These are phyloP conservation scores for Venturia effusa DNA, from an alignment of 2,329 filamentous ascomycete species.

Conservation along the genomic window DNA sequence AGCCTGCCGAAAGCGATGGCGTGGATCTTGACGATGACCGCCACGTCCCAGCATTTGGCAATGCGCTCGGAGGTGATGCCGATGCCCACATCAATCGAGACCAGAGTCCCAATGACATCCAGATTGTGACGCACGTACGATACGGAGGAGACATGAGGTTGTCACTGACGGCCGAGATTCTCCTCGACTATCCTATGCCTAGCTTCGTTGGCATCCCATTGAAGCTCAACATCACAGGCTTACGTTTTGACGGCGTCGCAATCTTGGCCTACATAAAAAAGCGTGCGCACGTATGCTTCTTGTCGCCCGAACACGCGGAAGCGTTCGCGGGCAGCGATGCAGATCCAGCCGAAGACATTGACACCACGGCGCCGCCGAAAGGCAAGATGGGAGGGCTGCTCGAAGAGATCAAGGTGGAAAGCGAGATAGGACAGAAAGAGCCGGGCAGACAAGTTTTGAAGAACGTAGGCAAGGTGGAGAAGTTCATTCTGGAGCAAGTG, in stretches of 20 bases:
- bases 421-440: conserved; percentile 89
- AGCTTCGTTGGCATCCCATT: conserved; percentile 94
- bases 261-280: conserved; percentile 85
- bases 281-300: conserved; percentile 84
- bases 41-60: background rate
- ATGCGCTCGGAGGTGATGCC: background rate
- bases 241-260: conserved; percentile 91
- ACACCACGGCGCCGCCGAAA: conserved; percentile 16
- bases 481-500: conserved; percentile 93
- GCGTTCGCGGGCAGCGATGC: conserved; percentile 43
- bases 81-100: conserved; percentile 44
- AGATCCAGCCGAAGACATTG: conserved; percentile 22
- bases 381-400: conserved; percentile 60
- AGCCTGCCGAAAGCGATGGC: conserved; percentile 13
- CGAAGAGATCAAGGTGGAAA: conserved; percentile 91
- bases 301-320: conserved; percentile 82
- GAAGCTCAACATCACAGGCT: conserved; percentile 85
- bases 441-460: conserved; percentile 90
- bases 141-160: conserved; percentile 83
- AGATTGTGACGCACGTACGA: conserved; percentile 81
- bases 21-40: conserved; percentile 3
- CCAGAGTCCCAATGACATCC: conserved; percentile 72
- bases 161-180: conserved; percentile 84
- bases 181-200: conserved; percentile 96
- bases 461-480: conserved; percentile 97